Percentiles rank a stretch among this genome's conserved stretches.
These are phyloP conservation scores for Aspergillus awamori DNA, from an alignment of 2,329 filamentous ascomycete species.

Conservation along the genomic window DNA sequence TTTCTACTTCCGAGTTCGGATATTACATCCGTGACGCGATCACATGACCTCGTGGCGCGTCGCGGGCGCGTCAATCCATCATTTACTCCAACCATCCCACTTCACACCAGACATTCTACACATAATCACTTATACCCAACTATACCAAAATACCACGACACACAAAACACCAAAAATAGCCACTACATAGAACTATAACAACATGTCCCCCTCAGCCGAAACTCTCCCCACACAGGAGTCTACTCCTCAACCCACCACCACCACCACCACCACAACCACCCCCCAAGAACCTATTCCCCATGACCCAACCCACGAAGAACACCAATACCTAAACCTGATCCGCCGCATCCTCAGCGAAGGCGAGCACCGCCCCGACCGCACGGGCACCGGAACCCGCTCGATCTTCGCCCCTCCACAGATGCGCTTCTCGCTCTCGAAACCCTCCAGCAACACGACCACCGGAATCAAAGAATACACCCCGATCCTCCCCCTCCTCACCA, in stretches of 20 bases:
- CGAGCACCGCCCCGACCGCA: constrained; percentile 88
- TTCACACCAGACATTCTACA: background rate
- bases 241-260: constrained; percentile 10
- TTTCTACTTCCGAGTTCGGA: too few relatives aligned
- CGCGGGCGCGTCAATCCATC: constrained; percentile 23
- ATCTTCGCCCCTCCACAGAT: constrained; percentile 85
- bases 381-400: constrained; percentile 88
- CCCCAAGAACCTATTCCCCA: constrained; percentile 19
- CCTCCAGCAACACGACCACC: constrained; percentile 33
- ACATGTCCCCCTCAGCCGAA: constrained; percentile 7
- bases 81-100: background rate
- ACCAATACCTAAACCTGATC: constrained; percentile 91
- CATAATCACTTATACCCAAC: background rate
- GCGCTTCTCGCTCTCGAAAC: constrained; percentile 77
- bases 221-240: constrained; percentile 13
- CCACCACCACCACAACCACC: constrained; percentile 14
- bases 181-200: background rate
- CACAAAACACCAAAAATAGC: background rate
- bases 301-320: constrained; percentile 71
- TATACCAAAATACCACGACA: background rate
- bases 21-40: background rate
- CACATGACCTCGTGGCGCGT: constrained; percentile 36
- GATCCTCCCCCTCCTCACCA: constrained; percentile 89
- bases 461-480: constrained; percentile 45
- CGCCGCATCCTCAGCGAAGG: constrained; percentile 79